Evolutionary conservation across 352 stramenopile species (phyloP).

Genomic region (Achlya hypogyna): DNA sequence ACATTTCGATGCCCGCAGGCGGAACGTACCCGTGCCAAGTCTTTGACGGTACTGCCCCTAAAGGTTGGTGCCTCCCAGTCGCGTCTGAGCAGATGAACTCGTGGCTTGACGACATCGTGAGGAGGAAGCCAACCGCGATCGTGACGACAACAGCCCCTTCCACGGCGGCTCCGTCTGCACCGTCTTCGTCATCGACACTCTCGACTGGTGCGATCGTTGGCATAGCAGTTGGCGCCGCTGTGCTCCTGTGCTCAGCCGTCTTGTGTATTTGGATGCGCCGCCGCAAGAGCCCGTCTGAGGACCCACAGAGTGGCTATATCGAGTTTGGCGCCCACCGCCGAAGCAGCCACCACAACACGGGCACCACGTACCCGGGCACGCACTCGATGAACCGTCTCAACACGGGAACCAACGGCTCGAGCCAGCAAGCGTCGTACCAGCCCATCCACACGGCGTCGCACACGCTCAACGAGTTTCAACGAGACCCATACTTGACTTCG

Average conservation of each 20-base stretch:
- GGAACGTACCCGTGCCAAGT: constrained; percentile 1
- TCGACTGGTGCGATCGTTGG: neutral
- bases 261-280: no score
- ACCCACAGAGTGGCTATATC: no score
- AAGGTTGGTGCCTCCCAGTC: neutral
- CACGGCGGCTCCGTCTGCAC: neutral
- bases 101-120: neutral
- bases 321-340: no score
- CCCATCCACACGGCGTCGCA: constrained; percentile 21
- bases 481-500: constrained; percentile 36
- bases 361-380: no score
- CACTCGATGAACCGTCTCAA: constrained; percentile 50
- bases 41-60: neutral
- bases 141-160: no score
- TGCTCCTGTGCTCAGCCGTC: no score
- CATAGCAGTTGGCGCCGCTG: no score
- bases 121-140: no score
- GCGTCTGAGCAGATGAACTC: neutral
- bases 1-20: neutral
- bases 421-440: neutral
- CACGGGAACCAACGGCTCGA: neutral
- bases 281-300: no score
- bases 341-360: neutral
- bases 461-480: constrained; percentile 65
- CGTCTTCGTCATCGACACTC: neutral